Percentiles rank a stretch among this genome's conserved stretches.
Evolutionary conservation across 1,139 yeast genomes (phyloP).

Genomic region (Nakaseomyces glabratus): DNA sequence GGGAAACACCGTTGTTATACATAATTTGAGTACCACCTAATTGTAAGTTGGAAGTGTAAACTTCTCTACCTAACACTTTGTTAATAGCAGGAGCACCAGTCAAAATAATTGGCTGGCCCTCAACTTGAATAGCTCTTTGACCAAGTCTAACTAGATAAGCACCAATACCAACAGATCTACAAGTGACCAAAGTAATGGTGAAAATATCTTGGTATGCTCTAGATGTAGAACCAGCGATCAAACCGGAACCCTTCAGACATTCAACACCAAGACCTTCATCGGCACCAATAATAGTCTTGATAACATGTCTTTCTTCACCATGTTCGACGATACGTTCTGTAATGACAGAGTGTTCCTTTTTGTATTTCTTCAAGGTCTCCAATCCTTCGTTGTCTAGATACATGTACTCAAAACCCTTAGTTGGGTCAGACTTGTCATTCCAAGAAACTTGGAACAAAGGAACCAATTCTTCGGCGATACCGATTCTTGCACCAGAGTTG

Average conservation of each 20-base stretch:
- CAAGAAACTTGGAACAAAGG: slow-evolving; percentile 88
- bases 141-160: slow-evolving; percentile 96
- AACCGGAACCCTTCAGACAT: slow-evolving; percentile 94
- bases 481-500: slow-evolving; percentile 97
- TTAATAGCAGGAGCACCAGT: slow-evolving; percentile 99
- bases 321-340: slow-evolving; percentile 76
- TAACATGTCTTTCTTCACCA: slow-evolving; percentile 74
- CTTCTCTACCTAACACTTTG: slow-evolving; percentile 93
- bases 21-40: slow-evolving; percentile 98
- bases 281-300: slow-evolving; percentile 80
- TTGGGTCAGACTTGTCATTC: slow-evolving; percentile 68
- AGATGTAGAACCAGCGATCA: slow-evolving; percentile 97
- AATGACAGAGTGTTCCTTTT: slow-evolving; percentile 52
- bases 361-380: slow-evolving; percentile 48
- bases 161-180: slow-evolving; percentile 99
- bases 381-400: slow-evolving; percentile 68
- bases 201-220: slow-evolving; percentile 95
- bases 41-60: slow-evolving; percentile 91
- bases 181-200: slow-evolving; percentile 91
- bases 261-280: slow-evolving; percentile 98
- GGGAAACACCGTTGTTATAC: slow-evolving; percentile 97
- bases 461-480: slow-evolving; percentile 91
- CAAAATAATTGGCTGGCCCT: slow-evolving; percentile 95
- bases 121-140: slow-evolving; percentile 97
- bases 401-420: slow-evolving; percentile 83